A percentile compares a stretch with the other conserved stretches of the same genome.
These are phyloP conservation scores for Aureococcus anophagefferens DNA, from an alignment of 108 stramenopile genomes.

Conservation along the genomic window DNA sequence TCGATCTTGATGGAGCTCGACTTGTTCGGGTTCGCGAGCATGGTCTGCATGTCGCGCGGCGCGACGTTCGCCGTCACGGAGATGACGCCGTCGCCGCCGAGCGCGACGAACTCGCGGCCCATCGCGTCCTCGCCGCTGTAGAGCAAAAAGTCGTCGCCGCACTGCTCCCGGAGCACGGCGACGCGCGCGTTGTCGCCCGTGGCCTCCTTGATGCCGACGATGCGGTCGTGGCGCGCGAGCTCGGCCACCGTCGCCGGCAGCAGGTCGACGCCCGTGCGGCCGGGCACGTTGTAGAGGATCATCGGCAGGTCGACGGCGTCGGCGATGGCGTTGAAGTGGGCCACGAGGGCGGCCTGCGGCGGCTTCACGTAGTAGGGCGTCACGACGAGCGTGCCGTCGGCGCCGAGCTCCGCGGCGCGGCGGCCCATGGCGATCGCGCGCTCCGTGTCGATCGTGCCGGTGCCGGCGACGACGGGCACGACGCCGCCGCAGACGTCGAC, in stretches of 20 bases:
- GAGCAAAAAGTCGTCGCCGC: conserved; percentile 51
- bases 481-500: conserved; percentile 64
- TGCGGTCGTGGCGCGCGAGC: conserved; percentile 48
- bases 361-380: conserved; percentile 90
- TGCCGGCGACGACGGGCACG: conserved; percentile 62
- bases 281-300: conserved; percentile 82
- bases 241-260: conserved; percentile 54
- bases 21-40: conserved; percentile 51
- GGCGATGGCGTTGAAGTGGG: conserved; percentile 62
- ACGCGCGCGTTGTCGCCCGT: conserved; percentile 69
- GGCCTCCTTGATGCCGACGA: conserved; percentile 78
- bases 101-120: conserved; percentile 58
- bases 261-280: conserved; percentile 55
- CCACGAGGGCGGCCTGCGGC: conserved; percentile 65
- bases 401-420: conserved; percentile 76
- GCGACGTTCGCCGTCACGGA: conserved; percentile 76
- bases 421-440: conserved; percentile 55
- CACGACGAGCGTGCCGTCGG: conserved; percentile 76
- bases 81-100: conserved; percentile 81
- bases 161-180: conserved; percentile 28
- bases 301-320: conserved; percentile 69
- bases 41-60: conserved; percentile 49
- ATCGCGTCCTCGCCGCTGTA: conserved; percentile 81
- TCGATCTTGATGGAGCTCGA: conserved; percentile 49
- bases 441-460: conserved; percentile 64